phyloP scores from a whole-genome alignment of 176 grass and related monocot species.

The Miscanthus lutarioriparius region DNA sequence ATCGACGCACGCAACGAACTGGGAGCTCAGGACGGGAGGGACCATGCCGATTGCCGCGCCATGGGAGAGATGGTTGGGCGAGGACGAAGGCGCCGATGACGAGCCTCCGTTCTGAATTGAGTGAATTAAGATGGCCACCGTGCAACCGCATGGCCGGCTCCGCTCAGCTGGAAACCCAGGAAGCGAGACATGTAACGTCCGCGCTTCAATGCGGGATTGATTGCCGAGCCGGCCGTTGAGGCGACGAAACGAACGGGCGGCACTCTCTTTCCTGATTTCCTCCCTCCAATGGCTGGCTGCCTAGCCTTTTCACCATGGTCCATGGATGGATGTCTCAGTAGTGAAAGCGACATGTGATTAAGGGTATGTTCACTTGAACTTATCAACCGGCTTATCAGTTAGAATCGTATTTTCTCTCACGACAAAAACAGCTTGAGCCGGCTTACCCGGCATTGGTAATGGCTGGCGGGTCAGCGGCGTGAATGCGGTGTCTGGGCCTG shows the following conservation, averaged over 20 bases:
- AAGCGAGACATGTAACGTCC: background rate
- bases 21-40: background rate
- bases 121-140: background rate
- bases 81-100: no score
- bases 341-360: background rate
- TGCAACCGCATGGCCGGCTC: background rate
- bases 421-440: no score
- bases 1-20: background rate
- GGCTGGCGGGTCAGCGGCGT: background rate
- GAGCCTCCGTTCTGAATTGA: no score
- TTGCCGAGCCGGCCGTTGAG: constrained; percentile 13
- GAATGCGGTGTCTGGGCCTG: constrained; percentile 1
- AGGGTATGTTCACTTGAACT: no score
- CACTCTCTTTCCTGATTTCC: background rate
- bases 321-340: background rate
- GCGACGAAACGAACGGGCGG: background rate
- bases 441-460: background rate
- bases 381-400: no score
- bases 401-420: no score
- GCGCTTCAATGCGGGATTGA: constrained; percentile 24
- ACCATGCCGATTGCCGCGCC: background rate
- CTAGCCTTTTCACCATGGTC: background rate
- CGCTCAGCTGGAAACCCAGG: background rate
- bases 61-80: background rate
- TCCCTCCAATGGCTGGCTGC: background rate